Base-by-base conservation (phyloP, 108 stramenopile species). In the Nitzschia sp. region DNA sequence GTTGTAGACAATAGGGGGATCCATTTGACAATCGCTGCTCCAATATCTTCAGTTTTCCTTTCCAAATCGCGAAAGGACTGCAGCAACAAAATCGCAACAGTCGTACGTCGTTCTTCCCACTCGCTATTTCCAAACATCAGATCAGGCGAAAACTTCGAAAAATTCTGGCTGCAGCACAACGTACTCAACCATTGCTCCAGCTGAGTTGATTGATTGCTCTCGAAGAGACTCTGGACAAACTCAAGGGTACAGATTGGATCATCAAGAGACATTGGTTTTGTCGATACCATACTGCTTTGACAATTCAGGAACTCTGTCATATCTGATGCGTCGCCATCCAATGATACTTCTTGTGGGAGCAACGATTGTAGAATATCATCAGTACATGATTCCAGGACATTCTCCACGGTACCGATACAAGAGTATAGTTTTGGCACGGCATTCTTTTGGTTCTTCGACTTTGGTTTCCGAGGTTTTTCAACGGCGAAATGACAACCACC, bases 1-100 rank as follows among this genome's bases (percentile, higher is more conserved):
- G 29, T n/a, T 37, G 71, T 59, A 0, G 73, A 73, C n/a, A 88
- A 69, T 19, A 44, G 29, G 7, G 87, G 84, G 54, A 83, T 73
- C 80, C 83, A 88, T 53, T 82, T 85, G 3, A 88, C 41, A 25
- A 87, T 48, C 14, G 65, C 37, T 17, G 57, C 39, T 11, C 54
- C 65, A n/a, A 77, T 24, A 0, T 41, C 52, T 48, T 77, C 70
- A 14, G 63, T 59, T 22, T 77, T 70, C 11, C 65, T 63, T 34
- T 77, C 70, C 12, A 71, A 26, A 8, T 43, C 34, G 51, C 48
- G 20, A 56, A 67, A 75, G 8, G 57, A 54, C 51, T 68, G 10
- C 29, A 75, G 26, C 12, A 75, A 57, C 8, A 61, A 37, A 52
- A 38, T 55, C 5, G 60, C 24, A 2, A 53, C 21, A 24, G 41